Evolutionary conservation across 768 basidiomycete species (phyloP), one percentile per base, ranked within the genome.

Genomic region (Pulveroboletus frians): DNA sequence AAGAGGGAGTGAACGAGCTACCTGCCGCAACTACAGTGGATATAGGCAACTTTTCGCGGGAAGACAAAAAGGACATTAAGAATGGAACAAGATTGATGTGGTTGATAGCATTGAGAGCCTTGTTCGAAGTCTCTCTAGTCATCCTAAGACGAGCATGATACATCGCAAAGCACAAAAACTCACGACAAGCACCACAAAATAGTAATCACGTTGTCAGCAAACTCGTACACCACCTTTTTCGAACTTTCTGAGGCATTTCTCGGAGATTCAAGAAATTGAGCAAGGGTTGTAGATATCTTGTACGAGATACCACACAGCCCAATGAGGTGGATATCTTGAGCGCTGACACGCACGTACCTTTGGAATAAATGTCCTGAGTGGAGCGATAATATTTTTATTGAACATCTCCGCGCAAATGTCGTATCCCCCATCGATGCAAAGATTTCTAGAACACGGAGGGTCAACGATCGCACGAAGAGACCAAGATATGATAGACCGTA

Each of bases 361-460:
- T 7, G 87, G 84, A 15, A 92, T 75, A 58, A 91, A 88, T 0
- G 78, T 75, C 57, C 75, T 81, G 50, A 92, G 67, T 3, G 89
- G 88, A 6, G 83, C 76, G 43, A 96, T 73, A 39, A 96, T 84
- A 57, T 89, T 90, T 72, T 96, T 96, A 68, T 97, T 96, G 71
- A 86, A 94, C 90, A 97, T 94, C 68, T 96, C 92, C 1, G 88
- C 91, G 59, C 93, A 94, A 40, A 96, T 88, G 55, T 96, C 92
- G 63, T 90, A 88, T 44, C 94, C 94, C 14, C 93, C 94, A 62
- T 97, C 94, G 60, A 97, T 85, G 60, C 91, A 92, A 13, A 97
- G 69, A 71, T 96, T 97, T 53, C 93, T 96, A 60, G 30, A 46
- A 9, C n/a, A 35, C 23, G 10, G 11, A 18, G 43, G 17, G 30